Base-by-base conservation (phyloP, 177 flowering plant genomes). In the Tripterygium wilfordii region DNA sequence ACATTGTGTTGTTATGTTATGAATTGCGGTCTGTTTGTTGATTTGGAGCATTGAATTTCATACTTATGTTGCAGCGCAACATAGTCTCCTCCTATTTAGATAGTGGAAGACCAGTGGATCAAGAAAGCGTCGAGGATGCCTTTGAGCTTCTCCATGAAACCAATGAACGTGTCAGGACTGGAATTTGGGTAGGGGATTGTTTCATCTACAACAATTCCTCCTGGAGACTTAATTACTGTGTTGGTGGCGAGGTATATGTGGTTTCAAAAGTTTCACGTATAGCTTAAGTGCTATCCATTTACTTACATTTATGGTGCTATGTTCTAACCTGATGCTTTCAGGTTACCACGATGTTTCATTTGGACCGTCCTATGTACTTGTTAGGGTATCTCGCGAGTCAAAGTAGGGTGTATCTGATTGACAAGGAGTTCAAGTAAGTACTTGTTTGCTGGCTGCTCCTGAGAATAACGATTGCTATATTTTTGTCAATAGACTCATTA, bases 261-360 rank as follows among this genome's bases (percentile, higher is more conserved):
- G 35, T 48, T 45, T 35, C 39, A 3, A 31, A 15, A 21, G 38
- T 3, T n/a, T 14, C 52, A 42, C 10, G 1, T 45, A 32, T 16
- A 3, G 8, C 47, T 42, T 32, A 36, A 2, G 48, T 42, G 5
- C 18, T 23, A 6, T 36, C 27, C 16, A 19, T 16, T 40, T 37
- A 29, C 36, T 17, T 28, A 18, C 8, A 35, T 51, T 5, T 22
- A 3, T 42, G 25, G 30, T n/a, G 30, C 19, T 24, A 36, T 54
- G 10, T 54, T 56, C 19, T 53, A 22, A 31, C 37, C 1, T 40
- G 8, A 22, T 45, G 15, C 20, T 55, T 71, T 31, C 55, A 91
- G 98, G 95, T 91, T n/a, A 88, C 98, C 41, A 91, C 98, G 7
- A 91, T 91, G 98, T 91, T 73, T 65, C 98, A 91, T 57, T 66